Evolutionary conservation across 306 rosid genomes (phyloP), one percentile per base, ranked within the genome.

Genomic region (Glycyrrhiza uralensis): DNA sequence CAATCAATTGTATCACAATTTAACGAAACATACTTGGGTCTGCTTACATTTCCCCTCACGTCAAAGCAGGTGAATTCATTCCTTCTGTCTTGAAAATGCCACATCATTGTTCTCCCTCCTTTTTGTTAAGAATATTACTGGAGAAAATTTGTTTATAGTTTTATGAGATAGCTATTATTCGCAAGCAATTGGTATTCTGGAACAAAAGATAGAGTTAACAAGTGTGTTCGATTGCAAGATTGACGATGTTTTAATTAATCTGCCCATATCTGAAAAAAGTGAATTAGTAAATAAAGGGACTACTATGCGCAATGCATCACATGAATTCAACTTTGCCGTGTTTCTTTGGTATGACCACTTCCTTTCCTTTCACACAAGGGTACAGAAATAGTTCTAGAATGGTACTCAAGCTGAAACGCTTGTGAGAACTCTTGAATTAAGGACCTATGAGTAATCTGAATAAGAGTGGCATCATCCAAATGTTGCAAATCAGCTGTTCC

Each of bases 381-480:
- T 39, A 32, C 32, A 22, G 77, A 67, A 65, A 23, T 44, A 51
- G 79, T 72, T 85, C 50, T 82, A 57, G 65, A 29, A 77, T 79
- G 70, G n/a, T 79, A 81, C 24, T 77, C 78, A 28, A 87, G 82
- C 72, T 76, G 85, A 50, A 91, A 91, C 26, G 80, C 84, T 64
- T 89, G 79, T 18, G 89, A 82, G 70, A 89, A 91, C 74, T 87
- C 93, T 46, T 84, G 19, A 61, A 89, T 66, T 83, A 87, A 29
- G 64, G 93, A 83, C 36, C 73, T 56, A 67, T 62, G 75, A 29
- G 87, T 69, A 32, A 87, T 76, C 77, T 81, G 76, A 75, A 85
- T 72, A 56, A 91, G 83, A 61, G 74, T 52, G 35, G 45, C 35
- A 72, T 89, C 85, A 46, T 71, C 77, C 6, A 51, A 19, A 51